phyloP scores from a whole-genome alignment of 139 green algal species.

The Nannochloris sp. region DNA sequence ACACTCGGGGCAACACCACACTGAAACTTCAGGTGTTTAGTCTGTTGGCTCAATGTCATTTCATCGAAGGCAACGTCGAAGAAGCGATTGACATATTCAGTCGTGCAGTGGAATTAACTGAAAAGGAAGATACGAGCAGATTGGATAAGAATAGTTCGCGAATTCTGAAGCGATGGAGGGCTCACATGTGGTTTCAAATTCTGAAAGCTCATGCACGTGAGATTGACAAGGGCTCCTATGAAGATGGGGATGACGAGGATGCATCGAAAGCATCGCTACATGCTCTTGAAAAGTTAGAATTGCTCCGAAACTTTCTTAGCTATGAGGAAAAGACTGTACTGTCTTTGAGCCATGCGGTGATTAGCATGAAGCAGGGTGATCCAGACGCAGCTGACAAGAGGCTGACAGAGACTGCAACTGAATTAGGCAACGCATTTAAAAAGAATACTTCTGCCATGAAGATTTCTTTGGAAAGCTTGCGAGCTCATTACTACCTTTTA shows the following conservation, averaged over 20 bases:
- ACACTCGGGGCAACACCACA: neutral
- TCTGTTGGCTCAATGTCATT: neutral
- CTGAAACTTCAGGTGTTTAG: constrained; percentile 7
- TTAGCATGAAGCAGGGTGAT: neutral
- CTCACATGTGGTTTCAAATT: too few species aligned
- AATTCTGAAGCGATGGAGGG: too few species aligned
- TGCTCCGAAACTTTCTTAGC: neutral
- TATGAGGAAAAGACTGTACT: constrained; percentile 2
- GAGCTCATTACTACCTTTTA: constrained; percentile 5
- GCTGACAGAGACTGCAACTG: neutral
- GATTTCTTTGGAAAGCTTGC: neutral
- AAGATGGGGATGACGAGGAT: too few species aligned
- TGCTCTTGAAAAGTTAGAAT: neutral
- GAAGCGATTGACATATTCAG: neutral
- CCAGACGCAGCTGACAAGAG: constrained; percentile 1
- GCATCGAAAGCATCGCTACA: neutral
- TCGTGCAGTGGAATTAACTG: neutral
- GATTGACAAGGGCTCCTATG: too few species aligned
- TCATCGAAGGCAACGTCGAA: neutral
- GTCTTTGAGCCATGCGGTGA: constrained; percentile 3
- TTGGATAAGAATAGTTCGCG: too few species aligned
- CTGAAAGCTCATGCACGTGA: too few species aligned
- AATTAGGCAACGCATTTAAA: neutral
- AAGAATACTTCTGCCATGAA: neutral
- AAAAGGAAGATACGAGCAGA: neutral